Evolutionary conservation across 192 early-diverging fungal species (phyloP).

Genomic region (Umbelopsis sp.): DNA sequence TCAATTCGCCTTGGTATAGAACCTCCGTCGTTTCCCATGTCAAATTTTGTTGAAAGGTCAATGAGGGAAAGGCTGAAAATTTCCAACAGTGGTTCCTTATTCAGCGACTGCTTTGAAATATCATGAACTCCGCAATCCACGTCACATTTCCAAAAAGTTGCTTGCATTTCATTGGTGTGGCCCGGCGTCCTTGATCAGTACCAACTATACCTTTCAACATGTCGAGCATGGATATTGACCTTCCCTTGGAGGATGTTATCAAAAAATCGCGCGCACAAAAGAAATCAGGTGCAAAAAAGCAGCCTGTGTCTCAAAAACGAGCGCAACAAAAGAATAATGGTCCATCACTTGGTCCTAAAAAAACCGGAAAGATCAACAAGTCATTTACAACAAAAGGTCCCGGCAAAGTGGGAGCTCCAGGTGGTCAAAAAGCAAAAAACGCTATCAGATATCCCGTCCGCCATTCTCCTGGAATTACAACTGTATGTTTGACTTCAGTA

Average conservation of each 20-base stretch:
- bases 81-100: neutral
- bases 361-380: constrained; percentile 6
- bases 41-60: too few species aligned
- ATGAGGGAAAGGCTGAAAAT: neutral
- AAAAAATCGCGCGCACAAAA: neutral
- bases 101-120: neutral
- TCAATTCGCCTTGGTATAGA: constrained; percentile 87
- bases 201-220: neutral
- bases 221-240: constrained; percentile 10
- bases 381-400: neutral
- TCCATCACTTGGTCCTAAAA: neutral
- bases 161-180: neutral
- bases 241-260: constrained; percentile 8
- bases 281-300: neutral
- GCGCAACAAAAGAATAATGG: neutral
- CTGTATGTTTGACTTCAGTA: neutral
- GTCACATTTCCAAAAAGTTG: neutral
- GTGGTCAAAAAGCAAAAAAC: too few species aligned
- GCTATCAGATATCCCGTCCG: too few species aligned
- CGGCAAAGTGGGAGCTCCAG: neutral
- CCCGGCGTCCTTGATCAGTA: neutral
- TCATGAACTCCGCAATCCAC: constrained; percentile 2
- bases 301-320: neutral
- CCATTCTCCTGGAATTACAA: neutral
- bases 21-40: constrained; percentile 85